Conservation (phyloP, 1,284 basidiomycete genomes). For the Austroboletus niveus region DNA sequence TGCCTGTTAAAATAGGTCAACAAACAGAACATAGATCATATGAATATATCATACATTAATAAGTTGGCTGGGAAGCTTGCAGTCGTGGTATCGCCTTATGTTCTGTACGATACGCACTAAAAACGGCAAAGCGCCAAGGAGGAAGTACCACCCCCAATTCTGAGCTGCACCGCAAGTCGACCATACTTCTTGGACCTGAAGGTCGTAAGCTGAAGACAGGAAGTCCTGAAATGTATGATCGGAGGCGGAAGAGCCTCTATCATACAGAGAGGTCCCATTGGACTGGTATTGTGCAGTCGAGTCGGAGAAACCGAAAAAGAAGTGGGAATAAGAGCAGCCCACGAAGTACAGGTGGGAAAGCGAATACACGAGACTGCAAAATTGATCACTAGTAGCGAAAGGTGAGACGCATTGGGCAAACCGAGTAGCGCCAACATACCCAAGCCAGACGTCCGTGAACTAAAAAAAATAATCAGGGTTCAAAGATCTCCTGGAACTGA, state of each 20-base stretch:
- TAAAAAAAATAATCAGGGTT: constrained; percentile 24
- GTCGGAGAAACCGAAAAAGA: background rate
- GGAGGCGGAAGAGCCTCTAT: background rate
- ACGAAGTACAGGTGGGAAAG: constrained; percentile 73
- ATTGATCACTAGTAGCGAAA: constrained; percentile 66
- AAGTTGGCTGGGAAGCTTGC: constrained; percentile 71
- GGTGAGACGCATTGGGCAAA: constrained; percentile 19
- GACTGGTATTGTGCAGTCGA: background rate
- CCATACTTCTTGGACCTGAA: constrained; percentile 16
- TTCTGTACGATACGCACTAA: constrained; percentile 82
- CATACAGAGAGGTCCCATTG: background rate
- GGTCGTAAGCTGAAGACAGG: constrained; percentile 7
- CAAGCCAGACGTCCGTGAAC: constrained; percentile 84
- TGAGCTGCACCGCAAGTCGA: constrained; percentile 10
- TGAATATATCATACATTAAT: constrained; percentile 66
- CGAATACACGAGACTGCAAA: constrained; percentile 75
- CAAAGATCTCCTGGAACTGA: background rate
- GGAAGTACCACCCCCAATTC: constrained; percentile 60
- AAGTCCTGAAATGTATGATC: background rate
- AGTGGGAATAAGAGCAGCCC: constrained; percentile 63
- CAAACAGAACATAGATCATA: background rate
- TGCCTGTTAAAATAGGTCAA: constrained; percentile 44
- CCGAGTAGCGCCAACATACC: constrained; percentile 42
- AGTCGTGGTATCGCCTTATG: constrained; percentile 83
- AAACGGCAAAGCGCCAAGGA: constrained; percentile 60